phyloP scores from a whole-genome alignment of 2,329 filamentous ascomycete genomes.

The Fusarium protoensiforme region DNA sequence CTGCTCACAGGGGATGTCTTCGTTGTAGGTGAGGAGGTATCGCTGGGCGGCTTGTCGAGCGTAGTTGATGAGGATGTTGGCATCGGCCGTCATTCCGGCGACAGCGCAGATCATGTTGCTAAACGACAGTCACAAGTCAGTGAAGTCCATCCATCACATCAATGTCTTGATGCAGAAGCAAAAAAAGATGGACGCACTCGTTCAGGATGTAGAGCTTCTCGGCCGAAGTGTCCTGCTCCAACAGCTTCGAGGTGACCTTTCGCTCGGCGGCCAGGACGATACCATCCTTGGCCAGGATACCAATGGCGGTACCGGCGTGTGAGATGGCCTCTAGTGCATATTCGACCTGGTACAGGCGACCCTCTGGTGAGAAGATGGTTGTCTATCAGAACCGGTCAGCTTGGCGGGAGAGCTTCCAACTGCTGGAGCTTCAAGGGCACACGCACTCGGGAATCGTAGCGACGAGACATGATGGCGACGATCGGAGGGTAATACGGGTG shows the following conservation, averaged over 20 bases:
- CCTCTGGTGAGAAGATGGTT: constrained; percentile 99
- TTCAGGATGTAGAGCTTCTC: constrained; percentile 99
- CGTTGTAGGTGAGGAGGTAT: constrained; percentile 99
- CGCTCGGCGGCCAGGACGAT: constrained; percentile 98
- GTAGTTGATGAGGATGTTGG: constrained; percentile 99
- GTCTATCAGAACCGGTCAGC: constrained; percentile 69
- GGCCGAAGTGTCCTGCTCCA: constrained; percentile 99
- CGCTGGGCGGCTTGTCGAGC: constrained; percentile 95
- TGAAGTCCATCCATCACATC: not conserved
- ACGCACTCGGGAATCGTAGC: constrained; percentile 95
- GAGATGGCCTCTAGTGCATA: constrained; percentile 99
- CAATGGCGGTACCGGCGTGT: constrained; percentile 95
- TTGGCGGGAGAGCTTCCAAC: constrained; percentile 33
- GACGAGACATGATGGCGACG: constrained; percentile 81
- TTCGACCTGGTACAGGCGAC: constrained; percentile 98
- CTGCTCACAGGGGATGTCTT: constrained; percentile 99
- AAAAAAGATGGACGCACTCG: constrained; percentile 73
- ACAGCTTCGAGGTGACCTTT: constrained; percentile 98
- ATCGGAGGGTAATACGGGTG: constrained; percentile 1
- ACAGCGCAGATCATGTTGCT: constrained; percentile 99
- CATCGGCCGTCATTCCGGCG: constrained; percentile 98
- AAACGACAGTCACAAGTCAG: constrained; percentile 20
- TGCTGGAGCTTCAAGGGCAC: constrained; percentile 39
- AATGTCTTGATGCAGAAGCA: not conserved
- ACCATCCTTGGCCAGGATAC: constrained; percentile 96